Evolutionary conservation across 2,329 filamentous ascomycete species (phyloP), one percentile per base, ranked within the genome.

Genomic region (Emergomyces africanus): DNA sequence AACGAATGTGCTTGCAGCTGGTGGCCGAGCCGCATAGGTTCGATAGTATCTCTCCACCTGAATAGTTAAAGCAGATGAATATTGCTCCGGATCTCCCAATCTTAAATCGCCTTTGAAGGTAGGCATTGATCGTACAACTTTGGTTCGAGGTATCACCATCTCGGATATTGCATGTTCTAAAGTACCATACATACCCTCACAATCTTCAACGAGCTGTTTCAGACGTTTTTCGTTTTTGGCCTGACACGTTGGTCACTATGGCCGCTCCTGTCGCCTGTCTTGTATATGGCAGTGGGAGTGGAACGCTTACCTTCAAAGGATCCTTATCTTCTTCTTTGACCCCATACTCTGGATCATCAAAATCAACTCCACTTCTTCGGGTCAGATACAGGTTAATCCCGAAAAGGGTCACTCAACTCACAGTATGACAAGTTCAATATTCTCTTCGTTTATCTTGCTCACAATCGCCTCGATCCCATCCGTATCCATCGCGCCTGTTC

Each of bases 241-340:
- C 83, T 87, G 64, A 14, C 51, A 20, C 12, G 39, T 44, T 0
- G 2, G 18, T 65, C 44, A 54, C 30, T 62, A 57, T 1, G 28
- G 39, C 35, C 1, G 3, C 46, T 28, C 12, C 41, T 42, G 3
- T 30, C 30, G 30, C 30, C 30, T 3, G 3, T 30, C 30, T 30
- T n/a, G 10, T 8, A 28, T 20, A 50, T 33, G 20, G 20, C 28
- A 53, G 14, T n/a, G 15, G 9, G 30, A 53, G 14, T n/a, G 15
- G 9, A 23, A 30, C 30, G 57, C 57, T 46, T 67, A 86, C 85
- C 79, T 97, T 97, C 57, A 72, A 70, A 0, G 71, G 64, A 20
- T 85, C 76, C 70, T 99, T 99, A 64, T 88, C 83, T 71, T 96
- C 90, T 74, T 97, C 92, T 71, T 95, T 95, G 69, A 89, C 88